Percentiles rank a stretch among this genome's conserved stretches.
phyloP scores from a whole-genome alignment of 495 filamentous ascomycete genomes.

The Jackrogersella minutella region DNA sequence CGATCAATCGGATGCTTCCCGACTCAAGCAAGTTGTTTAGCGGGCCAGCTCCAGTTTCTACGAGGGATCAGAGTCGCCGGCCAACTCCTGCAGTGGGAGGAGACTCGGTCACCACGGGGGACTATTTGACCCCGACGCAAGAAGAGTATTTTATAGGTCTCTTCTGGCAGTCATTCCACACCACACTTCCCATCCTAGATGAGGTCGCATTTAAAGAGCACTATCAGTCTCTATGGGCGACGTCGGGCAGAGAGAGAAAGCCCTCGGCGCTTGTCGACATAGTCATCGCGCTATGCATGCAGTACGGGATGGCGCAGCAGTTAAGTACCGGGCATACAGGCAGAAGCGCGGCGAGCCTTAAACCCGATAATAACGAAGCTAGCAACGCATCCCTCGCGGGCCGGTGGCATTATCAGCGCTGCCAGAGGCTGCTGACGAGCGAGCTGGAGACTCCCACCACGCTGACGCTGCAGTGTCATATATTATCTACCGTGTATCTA shows the following conservation, averaged over 20 bases:
- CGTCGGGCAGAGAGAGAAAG: slow-evolving; percentile 42
- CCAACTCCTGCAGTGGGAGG: neutral
- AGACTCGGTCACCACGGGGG: neutral
- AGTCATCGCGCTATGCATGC: slow-evolving; percentile 61
- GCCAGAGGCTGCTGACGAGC: slow-evolving; percentile 51
- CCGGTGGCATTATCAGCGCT: slow-evolving; percentile 52
- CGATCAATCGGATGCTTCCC: slow-evolving; percentile 35
- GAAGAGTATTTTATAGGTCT: slow-evolving; percentile 57
- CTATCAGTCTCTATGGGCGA: slow-evolving; percentile 57
- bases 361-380: slow-evolving; percentile 41
- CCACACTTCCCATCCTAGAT: slow-evolving; percentile 47
- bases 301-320: slow-evolving; percentile 48
- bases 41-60: slow-evolving; percentile 5
- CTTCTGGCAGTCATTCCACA: slow-evolving; percentile 58
- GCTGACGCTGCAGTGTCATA: slow-evolving; percentile 59
- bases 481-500: slow-evolving; percentile 56
- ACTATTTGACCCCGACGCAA: slow-evolving; percentile 42
- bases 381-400: slow-evolving; percentile 48
- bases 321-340: neutral
- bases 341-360: neutral
- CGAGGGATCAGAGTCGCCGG: slow-evolving; percentile 1
- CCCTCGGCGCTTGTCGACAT: slow-evolving; percentile 62
- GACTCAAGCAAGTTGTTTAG: slow-evolving; percentile 27
- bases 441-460: slow-evolving; percentile 59
- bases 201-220: slow-evolving; percentile 56